Evolutionary conservation across 192 early-diverging fungal species (phyloP).

Genomic region (Umbelopsis isabellina): DNA sequence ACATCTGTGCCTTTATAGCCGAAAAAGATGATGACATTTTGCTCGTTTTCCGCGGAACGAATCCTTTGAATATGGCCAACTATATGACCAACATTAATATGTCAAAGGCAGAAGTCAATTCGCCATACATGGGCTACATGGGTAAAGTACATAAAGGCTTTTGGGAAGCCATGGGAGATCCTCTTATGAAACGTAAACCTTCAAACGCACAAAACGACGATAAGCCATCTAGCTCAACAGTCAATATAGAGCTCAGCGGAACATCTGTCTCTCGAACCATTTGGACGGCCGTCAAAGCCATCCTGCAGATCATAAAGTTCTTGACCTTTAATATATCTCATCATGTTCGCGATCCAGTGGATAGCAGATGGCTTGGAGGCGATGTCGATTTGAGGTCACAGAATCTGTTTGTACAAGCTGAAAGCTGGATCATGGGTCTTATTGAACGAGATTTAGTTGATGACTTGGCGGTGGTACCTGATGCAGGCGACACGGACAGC

Average conservation of each 20-base stretch:
- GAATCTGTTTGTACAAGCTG: slow-evolving; percentile 50
- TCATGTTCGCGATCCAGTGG: slow-evolving; percentile 55
- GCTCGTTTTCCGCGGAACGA: slow-evolving; percentile 57
- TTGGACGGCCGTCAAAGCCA: slow-evolving; percentile 44
- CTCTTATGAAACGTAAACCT: slow-evolving; percentile 27
- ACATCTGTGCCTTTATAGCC: slow-evolving; percentile 53
- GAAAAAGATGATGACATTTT: slow-evolving; percentile 59
- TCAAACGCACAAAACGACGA: slow-evolving; percentile 3
- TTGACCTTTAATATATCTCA: slow-evolving; percentile 43
- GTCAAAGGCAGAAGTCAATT: slow-evolving; percentile 22
- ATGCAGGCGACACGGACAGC: background rate
- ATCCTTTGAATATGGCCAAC: slow-evolving; percentile 60
- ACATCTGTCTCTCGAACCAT: slow-evolving; percentile 51
- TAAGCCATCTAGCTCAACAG: slow-evolving; percentile 2
- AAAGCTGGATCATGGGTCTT: slow-evolving; percentile 33
- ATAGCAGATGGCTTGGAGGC: slow-evolving; percentile 50
- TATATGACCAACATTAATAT: slow-evolving; percentile 54
- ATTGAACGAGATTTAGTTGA: slow-evolving; percentile 19
- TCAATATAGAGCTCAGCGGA: slow-evolving; percentile 50
- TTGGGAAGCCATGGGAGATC: slow-evolving; percentile 53
- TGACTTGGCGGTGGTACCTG: background rate
- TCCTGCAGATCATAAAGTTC: slow-evolving; percentile 43
- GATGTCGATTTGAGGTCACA: slow-evolving; percentile 38
- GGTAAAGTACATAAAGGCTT: slow-evolving; percentile 59
- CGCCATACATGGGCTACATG: slow-evolving; percentile 30